Base-by-base conservation (phyloP, 2,329 filamentous ascomycete species). In the Fusarium sublunatum region DNA sequence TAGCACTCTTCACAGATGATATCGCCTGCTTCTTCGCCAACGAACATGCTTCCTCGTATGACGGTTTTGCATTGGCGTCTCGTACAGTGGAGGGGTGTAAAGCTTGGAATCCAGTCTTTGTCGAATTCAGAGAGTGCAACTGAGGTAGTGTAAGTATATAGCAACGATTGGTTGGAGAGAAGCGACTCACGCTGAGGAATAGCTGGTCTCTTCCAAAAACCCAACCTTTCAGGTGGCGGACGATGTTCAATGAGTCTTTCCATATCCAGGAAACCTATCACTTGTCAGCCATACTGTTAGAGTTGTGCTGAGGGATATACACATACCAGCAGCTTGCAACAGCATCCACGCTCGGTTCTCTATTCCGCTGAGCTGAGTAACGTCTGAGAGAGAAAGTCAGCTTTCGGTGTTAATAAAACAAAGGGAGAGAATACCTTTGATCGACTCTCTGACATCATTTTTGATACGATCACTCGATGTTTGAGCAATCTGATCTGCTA, bases 231-330 rank as follows among this genome's bases (percentile, higher is more conserved):
- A 11, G 48, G 55, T 3, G 59, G 55, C 10, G 61, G 46, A 1
- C 65, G 65, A 47, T 68, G 65, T n/a, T 68, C 65, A 6, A 68
- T 64, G 9, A 68, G 10, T 29, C 54, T 68, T 10, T 68, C 65
- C 22, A 68, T 67, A 28, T 68, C 65, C 6, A 68, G 50, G 19
- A 68, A 64, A 0, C 65, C 65, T 68, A 11, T 1, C 0, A 8
- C 0, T 3, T 25, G 28, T 60, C 7, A 67, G 40, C 11, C 5
- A 38, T n/a, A 1, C 11, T 31, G 1, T 4, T 11, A 11, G 13
- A 15, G 10, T 2, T 7, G 8, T 12, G 19, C 2, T 10, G 10
- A 7, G 15, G 6, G 13, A 15, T 3, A 4, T 13, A 6, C n/a
- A 28, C 41, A 35, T 31, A 66, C 65, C 65, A 15, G 62, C 55